phyloP scores from a whole-genome alignment of 2,329 filamentous ascomycete species.

The Alternaria sp. region DNA sequence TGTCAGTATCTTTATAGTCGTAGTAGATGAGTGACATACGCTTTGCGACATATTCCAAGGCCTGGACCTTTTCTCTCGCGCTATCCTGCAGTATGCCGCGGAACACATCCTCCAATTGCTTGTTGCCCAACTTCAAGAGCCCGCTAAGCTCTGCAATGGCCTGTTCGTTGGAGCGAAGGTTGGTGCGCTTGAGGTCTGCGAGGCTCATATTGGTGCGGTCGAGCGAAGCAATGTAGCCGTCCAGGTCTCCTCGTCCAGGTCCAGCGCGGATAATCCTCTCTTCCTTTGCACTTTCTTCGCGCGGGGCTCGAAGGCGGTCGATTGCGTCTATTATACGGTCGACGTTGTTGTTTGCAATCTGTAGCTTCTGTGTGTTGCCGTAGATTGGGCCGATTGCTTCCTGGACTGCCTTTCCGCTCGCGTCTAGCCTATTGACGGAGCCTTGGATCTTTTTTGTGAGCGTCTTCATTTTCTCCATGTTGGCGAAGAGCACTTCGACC shows the following conservation, averaged over 20 bases:
- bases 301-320: conserved; percentile 85
- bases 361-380: conserved; percentile 87
- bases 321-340: conserved; percentile 86
- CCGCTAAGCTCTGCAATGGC: conserved; percentile 80
- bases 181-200: conserved; percentile 83
- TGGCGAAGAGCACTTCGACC: conserved; percentile 70
- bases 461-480: conserved; percentile 88
- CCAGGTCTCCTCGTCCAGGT: conserved; percentile 70
- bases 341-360: conserved; percentile 87
- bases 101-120: conserved; percentile 84
- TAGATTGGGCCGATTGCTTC: conserved; percentile 93
- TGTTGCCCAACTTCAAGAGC: conserved; percentile 78
- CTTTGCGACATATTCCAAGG: conserved; percentile 91
- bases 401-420: conserved; percentile 86
- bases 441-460: conserved; percentile 96
- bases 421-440: conserved; percentile 81
- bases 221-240: conserved; percentile 85
- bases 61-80: conserved; percentile 76
- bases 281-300: conserved; percentile 89
- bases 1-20: conserved; percentile 14
- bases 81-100: conserved; percentile 80
- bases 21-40: conserved; percentile 54
- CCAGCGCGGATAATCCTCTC: conserved; percentile 86
- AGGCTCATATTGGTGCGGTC: conserved; percentile 89
- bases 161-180: conserved; percentile 88